Conservation (phyloP, 306 rosid species). For the Malus orientalis region DNA sequence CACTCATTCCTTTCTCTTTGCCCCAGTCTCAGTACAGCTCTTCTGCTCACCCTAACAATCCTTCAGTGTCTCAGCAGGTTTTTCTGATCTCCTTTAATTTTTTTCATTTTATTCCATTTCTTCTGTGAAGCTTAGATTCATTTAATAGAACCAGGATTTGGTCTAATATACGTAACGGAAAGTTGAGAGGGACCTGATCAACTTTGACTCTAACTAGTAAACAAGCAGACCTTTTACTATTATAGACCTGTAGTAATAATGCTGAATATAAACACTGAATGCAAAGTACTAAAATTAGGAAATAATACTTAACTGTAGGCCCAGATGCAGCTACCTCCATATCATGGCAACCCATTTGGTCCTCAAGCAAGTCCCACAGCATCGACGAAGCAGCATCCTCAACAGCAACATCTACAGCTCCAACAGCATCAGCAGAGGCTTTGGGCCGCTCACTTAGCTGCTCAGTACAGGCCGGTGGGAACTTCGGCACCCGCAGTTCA, state of each 20-base stretch:
- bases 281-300: not conserved
- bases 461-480: slow-evolving; percentile 29
- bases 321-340: slow-evolving; percentile 43
- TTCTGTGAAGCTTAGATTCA: not conserved
- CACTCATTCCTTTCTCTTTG: slow-evolving; percentile 27
- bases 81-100: slow-evolving; percentile 6
- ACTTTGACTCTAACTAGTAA: not conserved
- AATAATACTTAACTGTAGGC: slow-evolving; percentile 27
- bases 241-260: not conserved
- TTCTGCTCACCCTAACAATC: slow-evolving; percentile 35
- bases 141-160: not conserved
- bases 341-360: slow-evolving; percentile 29
- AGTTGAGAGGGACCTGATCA: not conserved
- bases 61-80: slow-evolving; percentile 49
- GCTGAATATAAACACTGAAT: not conserved
- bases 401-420: slow-evolving; percentile 11
- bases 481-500: slow-evolving; percentile 26
- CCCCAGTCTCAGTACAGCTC: slow-evolving; percentile 38
- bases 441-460: slow-evolving; percentile 42
- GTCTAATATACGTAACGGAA: not conserved
- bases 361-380: slow-evolving; percentile 27
- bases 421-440: slow-evolving; percentile 21
- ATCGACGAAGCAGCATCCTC: slow-evolving; percentile 32
- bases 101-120: not conserved
- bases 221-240: not conserved